Base-by-base conservation (phyloP, 2,329 filamentous ascomycete genomes). In the Hirsutella thompsonii region DNA sequence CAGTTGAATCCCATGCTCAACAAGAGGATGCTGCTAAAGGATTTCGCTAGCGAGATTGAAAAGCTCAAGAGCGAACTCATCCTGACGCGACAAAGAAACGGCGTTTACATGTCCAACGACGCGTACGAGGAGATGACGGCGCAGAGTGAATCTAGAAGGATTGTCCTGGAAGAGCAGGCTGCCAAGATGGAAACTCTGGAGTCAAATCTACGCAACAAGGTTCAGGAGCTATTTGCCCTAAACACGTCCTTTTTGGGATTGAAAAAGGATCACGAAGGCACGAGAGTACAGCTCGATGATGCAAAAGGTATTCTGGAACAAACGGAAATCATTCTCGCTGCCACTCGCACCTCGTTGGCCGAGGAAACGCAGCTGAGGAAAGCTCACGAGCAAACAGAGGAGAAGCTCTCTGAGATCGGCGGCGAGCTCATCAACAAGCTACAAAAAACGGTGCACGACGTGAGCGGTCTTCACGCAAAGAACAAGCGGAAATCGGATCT, bases 181-280 rank as follows among this genome's bases (percentile, higher is more conserved):
- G 88, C 90, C 50, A 90, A 87, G 59, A 88, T 98, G 37, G 87
- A 94, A 55, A 89, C 86, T 0, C 81, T 96, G 65, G 92, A 98
- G 58, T 76, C 75, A 30, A 94, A 92, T 53, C 68, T 98, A 41
- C 79, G 87, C 19, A 92, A 94, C 64, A 96, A 95, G 58, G 81
- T 93, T 2, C 88, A 96, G 53, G 89, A 98, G 58, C 70, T 98
- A 0, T 89, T 94, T 57, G 76, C 79, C 10, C 66, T 96, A 30
- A 94, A 85, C 0, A 87, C 82, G 34, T 88, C 79, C 48, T 94
- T 96, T 58, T 88, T 89, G 63, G 79, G 76, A 1, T 62, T 96
- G 51, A 94, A 92, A 62, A 88, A 89, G 55, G 88, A 95, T 46
- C 84, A 93, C 46, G 90, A 98, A 49, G 70, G 75, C 16, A 88